phyloP scores from a whole-genome alignment of 257 asterid genomes.

The Orobanche coerulescens region DNA sequence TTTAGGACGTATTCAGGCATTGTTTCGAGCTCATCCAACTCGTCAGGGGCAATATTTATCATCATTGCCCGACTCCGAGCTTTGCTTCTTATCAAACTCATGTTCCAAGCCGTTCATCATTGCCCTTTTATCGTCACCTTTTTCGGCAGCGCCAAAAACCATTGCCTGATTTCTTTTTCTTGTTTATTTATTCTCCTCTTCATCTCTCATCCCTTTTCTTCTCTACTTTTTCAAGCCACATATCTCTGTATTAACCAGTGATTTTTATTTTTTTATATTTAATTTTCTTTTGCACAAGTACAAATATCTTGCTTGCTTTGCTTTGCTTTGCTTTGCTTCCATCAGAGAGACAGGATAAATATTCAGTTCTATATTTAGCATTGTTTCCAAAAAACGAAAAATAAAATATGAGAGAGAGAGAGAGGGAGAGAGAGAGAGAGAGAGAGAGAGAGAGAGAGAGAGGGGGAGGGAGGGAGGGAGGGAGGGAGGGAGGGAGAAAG shows the following conservation, averaged over 20 bases:
- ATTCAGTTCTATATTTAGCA: conserved; percentile 36
- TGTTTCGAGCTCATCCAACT: too few relatives aligned
- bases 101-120: too few relatives aligned
- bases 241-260: not conserved
- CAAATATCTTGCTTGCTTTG: conserved; percentile 11
- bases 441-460: too few relatives aligned
- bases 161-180: conserved; percentile 22
- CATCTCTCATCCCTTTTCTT: conserved; percentile 17
- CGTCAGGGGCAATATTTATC: too few relatives aligned
- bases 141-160: conserved; percentile 41
- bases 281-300: not conserved
- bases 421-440: too few relatives aligned
- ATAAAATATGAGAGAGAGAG: not conserved
- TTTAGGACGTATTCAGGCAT: too few relatives aligned
- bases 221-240: not conserved
- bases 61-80: too few relatives aligned
- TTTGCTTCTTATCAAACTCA: too few relatives aligned
- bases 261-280: conserved; percentile 3
- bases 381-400: conserved; percentile 20
- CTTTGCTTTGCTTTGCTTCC: too few relatives aligned
- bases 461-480: too few relatives aligned
- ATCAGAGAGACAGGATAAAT: conserved; percentile 3
- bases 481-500: conserved; percentile 89
- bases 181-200: too few relatives aligned
- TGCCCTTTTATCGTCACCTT: conserved; percentile 63